A percentile compares a stretch with the other conserved stretches of the same genome.
phyloP scores from a whole-genome alignment of 176 grass and related monocot genomes.

The Juncus effusus region DNA sequence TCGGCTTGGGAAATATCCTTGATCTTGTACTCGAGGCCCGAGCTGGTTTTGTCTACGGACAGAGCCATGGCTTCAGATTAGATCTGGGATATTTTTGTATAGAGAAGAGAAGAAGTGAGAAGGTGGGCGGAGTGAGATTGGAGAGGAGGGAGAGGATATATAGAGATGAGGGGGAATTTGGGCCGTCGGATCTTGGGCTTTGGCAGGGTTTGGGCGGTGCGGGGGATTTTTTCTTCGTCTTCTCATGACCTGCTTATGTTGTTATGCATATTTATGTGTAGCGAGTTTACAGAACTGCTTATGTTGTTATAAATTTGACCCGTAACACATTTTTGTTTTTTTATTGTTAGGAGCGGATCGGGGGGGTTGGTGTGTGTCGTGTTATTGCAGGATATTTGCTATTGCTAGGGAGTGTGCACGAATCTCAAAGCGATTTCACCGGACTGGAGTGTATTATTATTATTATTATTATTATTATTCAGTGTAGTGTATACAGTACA shows the following conservation, averaged over 20 bases:
- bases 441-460: too few relatives aligned
- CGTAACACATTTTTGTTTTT: neutral
- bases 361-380: too few relatives aligned
- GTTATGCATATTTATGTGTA: neutral
- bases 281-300: neutral
- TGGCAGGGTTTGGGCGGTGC: constrained; percentile 30
- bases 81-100: constrained; percentile 19
- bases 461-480: too few relatives aligned
- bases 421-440: too few relatives aligned
- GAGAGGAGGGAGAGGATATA: neutral
- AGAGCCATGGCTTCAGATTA: constrained; percentile 49
- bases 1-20: constrained; percentile 93
- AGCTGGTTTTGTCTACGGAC: constrained; percentile 80
- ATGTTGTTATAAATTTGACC: too few relatives aligned
- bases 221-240: neutral
- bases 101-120: neutral
- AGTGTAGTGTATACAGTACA: too few relatives aligned
- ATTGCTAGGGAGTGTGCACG: too few relatives aligned
- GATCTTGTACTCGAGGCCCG: constrained; percentile 85
- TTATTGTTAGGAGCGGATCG: too few relatives aligned
- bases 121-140: neutral
- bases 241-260: neutral
- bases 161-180: neutral
- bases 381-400: too few relatives aligned
- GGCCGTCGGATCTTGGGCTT: constrained; percentile 31